A percentile compares a stretch with the other conserved stretches of the same genome.
These are phyloP conservation scores for Limnanthes douglasii DNA, from an alignment of 345 rosid species.

Conservation along the genomic window DNA sequence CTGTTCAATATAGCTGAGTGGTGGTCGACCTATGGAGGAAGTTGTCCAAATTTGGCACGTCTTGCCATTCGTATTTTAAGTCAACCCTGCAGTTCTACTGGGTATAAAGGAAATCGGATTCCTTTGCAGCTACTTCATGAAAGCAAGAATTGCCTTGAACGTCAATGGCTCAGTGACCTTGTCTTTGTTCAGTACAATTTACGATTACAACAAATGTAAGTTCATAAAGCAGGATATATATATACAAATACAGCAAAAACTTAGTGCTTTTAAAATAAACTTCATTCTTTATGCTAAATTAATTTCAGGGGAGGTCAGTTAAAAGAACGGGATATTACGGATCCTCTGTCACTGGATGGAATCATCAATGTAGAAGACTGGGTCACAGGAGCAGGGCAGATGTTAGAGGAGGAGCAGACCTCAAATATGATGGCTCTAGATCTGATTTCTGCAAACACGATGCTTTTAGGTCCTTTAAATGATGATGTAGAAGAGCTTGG, in stretches of 20 bases:
- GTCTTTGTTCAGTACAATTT: conserved; percentile 73
- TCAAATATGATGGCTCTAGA: conserved; percentile 18
- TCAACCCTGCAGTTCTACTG: conserved; percentile 56
- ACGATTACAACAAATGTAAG: conserved; percentile 56
- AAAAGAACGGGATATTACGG: conserved; percentile 21
- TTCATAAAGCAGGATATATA: neutral
- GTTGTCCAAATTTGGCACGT: conserved; percentile 78
- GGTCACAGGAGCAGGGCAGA: conserved; percentile 38
- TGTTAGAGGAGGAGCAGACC: conserved; percentile 38
- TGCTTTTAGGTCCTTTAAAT: conserved; percentile 14
- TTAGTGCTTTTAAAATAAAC: neutral
- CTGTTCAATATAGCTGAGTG: conserved; percentile 48
- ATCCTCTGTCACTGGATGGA: conserved; percentile 36
- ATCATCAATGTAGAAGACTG: conserved; percentile 52
- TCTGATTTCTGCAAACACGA: neutral
- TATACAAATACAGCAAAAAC: conserved; percentile 1
- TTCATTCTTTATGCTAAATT: neutral
- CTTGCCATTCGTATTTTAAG: conserved; percentile 67
- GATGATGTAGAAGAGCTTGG: conserved; percentile 55
- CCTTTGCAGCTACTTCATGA: conserved; percentile 30
- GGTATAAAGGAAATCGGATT: conserved; percentile 18
- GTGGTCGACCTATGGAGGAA: conserved; percentile 95
- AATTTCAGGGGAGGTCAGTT: conserved; percentile 16
- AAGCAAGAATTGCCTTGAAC: conserved; percentile 63
- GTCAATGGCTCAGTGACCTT: conserved; percentile 50